Conservation (phyloP, 805 yeast genomes). For the Kodamaea fukazawae region DNA sequence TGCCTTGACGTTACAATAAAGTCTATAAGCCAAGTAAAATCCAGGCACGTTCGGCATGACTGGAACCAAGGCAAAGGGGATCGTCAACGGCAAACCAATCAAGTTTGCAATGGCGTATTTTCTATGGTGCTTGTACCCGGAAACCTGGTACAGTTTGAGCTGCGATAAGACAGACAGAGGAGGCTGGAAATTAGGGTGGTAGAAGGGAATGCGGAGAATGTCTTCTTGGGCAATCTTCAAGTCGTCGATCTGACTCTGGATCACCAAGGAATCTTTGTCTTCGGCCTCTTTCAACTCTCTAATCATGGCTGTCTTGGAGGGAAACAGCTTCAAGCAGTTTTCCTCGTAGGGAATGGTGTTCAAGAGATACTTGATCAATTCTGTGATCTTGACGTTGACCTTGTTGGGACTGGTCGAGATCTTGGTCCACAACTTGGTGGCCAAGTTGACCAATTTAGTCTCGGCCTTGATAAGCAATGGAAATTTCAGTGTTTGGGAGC, state of each 20-base stretch:
- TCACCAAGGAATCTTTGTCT: slow-evolving; percentile 11
- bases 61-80: slow-evolving; percentile 81
- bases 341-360: slow-evolving; percentile 78
- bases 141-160: slow-evolving; percentile 39
- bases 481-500: slow-evolving; percentile 23
- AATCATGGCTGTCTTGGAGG: slow-evolving; percentile 60
- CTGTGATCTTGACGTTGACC: slow-evolving; percentile 60
- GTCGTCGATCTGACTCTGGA: slow-evolving; percentile 27
- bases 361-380: slow-evolving; percentile 49
- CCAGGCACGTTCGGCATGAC: slow-evolving; percentile 93
- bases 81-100: slow-evolving; percentile 66
- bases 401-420: slow-evolving; percentile 52
- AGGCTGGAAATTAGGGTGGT: slow-evolving; percentile 35
- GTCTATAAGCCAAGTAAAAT: slow-evolving; percentile 74
- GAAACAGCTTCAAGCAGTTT: slow-evolving; percentile 68
- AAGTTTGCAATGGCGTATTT: slow-evolving; percentile 54
- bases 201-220: slow-evolving; percentile 39
- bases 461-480: slow-evolving; percentile 44
- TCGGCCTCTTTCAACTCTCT: slow-evolving; percentile 39
- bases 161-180: slow-evolving; percentile 35
- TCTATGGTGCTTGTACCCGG: slow-evolving; percentile 51
- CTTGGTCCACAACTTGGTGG: slow-evolving; percentile 59
- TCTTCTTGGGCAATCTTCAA: slow-evolving; percentile 27
- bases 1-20: slow-evolving; percentile 84
- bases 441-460: slow-evolving; percentile 46